A percentile compares a stretch with the other conserved stretches of the same genome.
phyloP scores from a whole-genome alignment of 225 moss, liverwort and hornwort species.

The Polytrichum formosum region DNA sequence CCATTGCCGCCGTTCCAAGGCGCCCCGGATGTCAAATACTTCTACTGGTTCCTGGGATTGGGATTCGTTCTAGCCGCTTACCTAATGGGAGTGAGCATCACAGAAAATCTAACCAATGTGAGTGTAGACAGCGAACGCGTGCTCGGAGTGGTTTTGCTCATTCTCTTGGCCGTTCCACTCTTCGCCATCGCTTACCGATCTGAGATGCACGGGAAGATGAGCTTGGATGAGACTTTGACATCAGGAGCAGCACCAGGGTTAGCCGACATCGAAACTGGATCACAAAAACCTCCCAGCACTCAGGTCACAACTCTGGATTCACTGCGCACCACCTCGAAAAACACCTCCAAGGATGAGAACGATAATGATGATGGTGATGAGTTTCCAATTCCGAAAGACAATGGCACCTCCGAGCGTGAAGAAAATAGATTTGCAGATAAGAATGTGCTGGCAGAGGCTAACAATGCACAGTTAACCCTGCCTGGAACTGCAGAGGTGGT shows the following conservation, averaged over 20 bases:
- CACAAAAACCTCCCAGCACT: not conserved
- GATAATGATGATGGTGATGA: not conserved
- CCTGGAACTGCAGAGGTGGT: not conserved
- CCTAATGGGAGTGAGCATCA: constrained; percentile 38
- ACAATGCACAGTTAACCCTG: not conserved
- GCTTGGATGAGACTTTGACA: constrained; percentile 6
- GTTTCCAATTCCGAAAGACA: not conserved
- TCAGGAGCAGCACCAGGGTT: not conserved
- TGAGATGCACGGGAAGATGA: constrained; percentile 32
- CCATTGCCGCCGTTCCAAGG: constrained; percentile 25
- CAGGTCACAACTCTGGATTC: not conserved
- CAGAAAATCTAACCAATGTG: constrained; percentile 17
- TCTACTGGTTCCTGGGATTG: constrained; percentile 36
- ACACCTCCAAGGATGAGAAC: not conserved
- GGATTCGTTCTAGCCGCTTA: constrained; percentile 36
- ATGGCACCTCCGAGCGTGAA: no score
- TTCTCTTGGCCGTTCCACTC: constrained; percentile 21
- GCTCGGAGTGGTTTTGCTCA: constrained; percentile 16
- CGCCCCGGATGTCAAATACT: constrained; percentile 24
- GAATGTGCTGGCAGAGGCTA: not conserved
- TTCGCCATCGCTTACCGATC: constrained; percentile 12
- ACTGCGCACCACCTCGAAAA: not conserved
- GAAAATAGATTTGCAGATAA: not conserved
- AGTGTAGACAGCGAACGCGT: constrained; percentile 6
- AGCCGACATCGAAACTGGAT: constrained; percentile 10